Percentiles rank a stretch among this genome's conserved stretches.
Conservation (phyloP, 768 basidiomycete species). For the Wakefieldia striispora region DNA sequence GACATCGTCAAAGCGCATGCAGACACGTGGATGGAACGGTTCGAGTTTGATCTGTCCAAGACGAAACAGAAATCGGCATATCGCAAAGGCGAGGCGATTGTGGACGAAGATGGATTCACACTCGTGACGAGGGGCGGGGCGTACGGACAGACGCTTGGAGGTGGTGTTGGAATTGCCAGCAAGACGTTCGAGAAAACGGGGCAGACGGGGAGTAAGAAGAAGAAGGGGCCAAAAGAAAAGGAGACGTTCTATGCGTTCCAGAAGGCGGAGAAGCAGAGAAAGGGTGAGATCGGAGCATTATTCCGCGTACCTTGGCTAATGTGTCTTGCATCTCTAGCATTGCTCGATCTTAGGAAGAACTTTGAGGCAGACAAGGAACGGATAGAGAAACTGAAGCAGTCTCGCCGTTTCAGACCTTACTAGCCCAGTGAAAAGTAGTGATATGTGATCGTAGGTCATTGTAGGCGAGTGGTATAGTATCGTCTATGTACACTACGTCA, state of each 20-base stretch:
- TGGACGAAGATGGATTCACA: conserved; percentile 94
- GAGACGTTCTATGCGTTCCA: conserved; percentile 89
- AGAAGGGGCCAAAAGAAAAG: conserved; percentile 66
- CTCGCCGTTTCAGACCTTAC: conserved; percentile 86
- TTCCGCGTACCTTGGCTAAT: not conserved
- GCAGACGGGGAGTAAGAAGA: conserved; percentile 38
- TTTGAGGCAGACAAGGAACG: conserved; percentile 86
- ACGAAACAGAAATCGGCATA: conserved; percentile 63
- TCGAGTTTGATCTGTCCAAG: conserved; percentile 61
- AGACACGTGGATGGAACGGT: conserved; percentile 72
- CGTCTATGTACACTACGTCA: too few species aligned
- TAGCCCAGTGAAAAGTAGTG: too few species aligned
- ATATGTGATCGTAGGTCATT: too few species aligned
- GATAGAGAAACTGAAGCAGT: conserved; percentile 50
- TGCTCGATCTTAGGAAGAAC: conserved; percentile 63
- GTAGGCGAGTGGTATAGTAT: too few species aligned
- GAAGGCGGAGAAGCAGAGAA: conserved; percentile 82
- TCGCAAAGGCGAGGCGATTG: conserved; percentile 81
- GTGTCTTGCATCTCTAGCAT: conserved; percentile 34
- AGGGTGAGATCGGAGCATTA: conserved; percentile 47
- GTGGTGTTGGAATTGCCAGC: conserved; percentile 64
- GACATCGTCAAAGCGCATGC: conserved; percentile 74
- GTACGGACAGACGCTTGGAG: conserved; percentile 85
- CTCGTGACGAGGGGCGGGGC: conserved; percentile 90
- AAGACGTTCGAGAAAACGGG: conserved; percentile 50